phyloP scores from a whole-genome alignment of 495 filamentous ascomycete species.

The Jackrogersella multiformis region DNA sequence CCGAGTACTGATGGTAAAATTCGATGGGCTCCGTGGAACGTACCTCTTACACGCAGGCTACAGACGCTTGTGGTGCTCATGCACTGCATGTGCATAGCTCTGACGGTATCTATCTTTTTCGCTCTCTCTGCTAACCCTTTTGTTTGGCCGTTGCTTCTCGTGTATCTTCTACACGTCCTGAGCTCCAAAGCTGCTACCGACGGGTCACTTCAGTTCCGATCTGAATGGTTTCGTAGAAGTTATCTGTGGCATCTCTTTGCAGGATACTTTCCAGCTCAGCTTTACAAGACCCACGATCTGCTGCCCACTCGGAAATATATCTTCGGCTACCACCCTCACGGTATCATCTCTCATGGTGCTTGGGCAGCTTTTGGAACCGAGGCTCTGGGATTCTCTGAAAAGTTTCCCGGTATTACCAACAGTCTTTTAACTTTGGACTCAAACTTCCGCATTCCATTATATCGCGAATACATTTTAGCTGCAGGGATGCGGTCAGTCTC shows the following conservation, averaged over 20 bases:
- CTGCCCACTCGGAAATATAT: constrained; percentile 91
- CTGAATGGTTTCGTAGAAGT: constrained; percentile 74
- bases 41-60: constrained; percentile 83
- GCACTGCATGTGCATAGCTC: constrained; percentile 83
- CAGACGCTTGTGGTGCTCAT: constrained; percentile 87
- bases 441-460: constrained; percentile 94
- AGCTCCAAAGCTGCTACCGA: constrained; percentile 79
- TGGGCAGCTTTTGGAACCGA: constrained; percentile 94
- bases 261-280: constrained; percentile 86
- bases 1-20: constrained; percentile 54
- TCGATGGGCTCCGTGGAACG: constrained; percentile 85
- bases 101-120: constrained; percentile 83
- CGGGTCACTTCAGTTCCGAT: constrained; percentile 77
- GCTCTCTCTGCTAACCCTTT: constrained; percentile 90
- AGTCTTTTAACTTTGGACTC: constrained; percentile 89
- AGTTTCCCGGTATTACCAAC: constrained; percentile 97
- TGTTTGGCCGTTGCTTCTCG: constrained; percentile 89
- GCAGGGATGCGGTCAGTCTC: constrained; percentile 90
- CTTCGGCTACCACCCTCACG: constrained; percentile 97
- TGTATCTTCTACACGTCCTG: constrained; percentile 85
- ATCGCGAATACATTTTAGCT: constrained; percentile 88
- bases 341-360: constrained; percentile 95
- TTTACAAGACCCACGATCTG: constrained; percentile 85
- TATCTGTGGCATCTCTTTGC: constrained; percentile 88
- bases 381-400: constrained; percentile 82